A percentile compares a stretch with the other conserved stretches of the same genome.
Conservation (phyloP, 345 rosid genomes). For the Rhodamnia rubescens region DNA sequence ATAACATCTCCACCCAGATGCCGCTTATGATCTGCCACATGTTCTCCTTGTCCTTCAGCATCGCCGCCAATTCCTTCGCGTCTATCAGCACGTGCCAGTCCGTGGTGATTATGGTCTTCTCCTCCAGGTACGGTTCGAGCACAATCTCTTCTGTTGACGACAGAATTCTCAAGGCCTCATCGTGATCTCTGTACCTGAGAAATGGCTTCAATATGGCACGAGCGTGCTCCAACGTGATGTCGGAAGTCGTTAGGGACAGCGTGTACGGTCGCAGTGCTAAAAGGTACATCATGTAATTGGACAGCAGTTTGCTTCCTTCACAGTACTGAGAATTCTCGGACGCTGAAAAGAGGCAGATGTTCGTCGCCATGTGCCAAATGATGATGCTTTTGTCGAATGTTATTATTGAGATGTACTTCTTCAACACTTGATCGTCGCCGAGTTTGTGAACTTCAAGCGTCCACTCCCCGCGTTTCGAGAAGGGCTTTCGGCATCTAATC, state of each 20-base stretch:
- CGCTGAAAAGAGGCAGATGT: neutral
- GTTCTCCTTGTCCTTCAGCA: neutral
- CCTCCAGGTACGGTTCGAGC: too few relatives aligned
- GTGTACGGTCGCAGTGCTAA: neutral
- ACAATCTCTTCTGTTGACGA: neutral
- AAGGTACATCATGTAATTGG: conserved; percentile 1
- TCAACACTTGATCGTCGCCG: neutral
- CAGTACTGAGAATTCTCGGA: neutral
- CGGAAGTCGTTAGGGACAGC: neutral
- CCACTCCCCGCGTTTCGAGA: neutral
- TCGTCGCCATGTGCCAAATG: conserved; percentile 2
- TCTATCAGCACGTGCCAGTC: neutral
- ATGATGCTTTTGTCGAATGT: neutral
- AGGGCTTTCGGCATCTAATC: neutral
- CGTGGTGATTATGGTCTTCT: neutral
- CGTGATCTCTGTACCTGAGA: neutral
- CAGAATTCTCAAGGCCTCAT: neutral
- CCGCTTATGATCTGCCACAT: neutral
- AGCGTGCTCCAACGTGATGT: neutral
- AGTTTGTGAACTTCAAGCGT: neutral
- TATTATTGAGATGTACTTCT: neutral
- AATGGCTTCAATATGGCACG: neutral
- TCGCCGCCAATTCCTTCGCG: neutral
- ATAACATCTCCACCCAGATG: neutral
- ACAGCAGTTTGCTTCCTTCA: neutral